A percentile compares a stretch with the other conserved stretches of the same genome.
phyloP scores from a whole-genome alignment of 2,329 filamentous ascomycete genomes.

The Fusarium odoratissimum region DNA sequence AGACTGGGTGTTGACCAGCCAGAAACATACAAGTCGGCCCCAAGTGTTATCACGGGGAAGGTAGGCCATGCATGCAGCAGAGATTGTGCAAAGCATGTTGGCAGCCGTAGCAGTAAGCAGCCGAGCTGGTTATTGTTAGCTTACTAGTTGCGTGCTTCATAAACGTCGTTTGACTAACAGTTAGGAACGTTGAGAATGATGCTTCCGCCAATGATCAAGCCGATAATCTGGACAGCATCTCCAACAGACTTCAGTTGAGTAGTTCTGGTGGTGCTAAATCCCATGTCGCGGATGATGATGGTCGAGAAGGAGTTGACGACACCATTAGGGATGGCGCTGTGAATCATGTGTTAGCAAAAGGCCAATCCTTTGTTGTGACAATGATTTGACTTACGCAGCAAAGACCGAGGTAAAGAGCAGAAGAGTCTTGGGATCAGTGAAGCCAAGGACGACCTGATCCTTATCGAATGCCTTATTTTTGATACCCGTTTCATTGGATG shows the following conservation, averaged over 20 bases:
- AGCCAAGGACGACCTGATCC: background rate
- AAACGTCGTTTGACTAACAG: background rate
- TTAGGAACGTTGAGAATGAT: conserved; percentile 5
- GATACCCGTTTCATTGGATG: background rate
- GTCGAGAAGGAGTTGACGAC: conserved; percentile 11
- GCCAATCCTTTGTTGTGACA: no score
- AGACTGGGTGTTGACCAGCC: conserved; percentile 6
- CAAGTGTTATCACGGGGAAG: conserved; percentile 5
- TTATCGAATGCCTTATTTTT: conserved; percentile 13
- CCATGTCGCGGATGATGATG: conserved; percentile 15
- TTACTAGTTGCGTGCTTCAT: background rate
- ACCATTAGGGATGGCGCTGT: conserved; percentile 1
- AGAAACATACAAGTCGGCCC: conserved; percentile 6
- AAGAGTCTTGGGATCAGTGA: conserved; percentile 6
- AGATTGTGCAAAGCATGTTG: conserved; percentile 6
- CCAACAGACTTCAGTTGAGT: conserved; percentile 8
- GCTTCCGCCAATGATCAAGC: conserved; percentile 1
- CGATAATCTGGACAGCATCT: conserved; percentile 6
- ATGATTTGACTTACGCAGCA: background rate
- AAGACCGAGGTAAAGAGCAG: conserved; percentile 4
- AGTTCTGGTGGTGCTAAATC: conserved; percentile 3
- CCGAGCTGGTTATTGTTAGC: background rate
- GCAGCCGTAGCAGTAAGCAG: conserved; percentile 1
- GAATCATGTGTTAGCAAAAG: background rate
- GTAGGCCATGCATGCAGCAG: conserved; percentile 11